Evolutionary conservation across 225 moss, liverwort and hornwort genomes (phyloP).

Genomic region (Straminergon stramineum): DNA sequence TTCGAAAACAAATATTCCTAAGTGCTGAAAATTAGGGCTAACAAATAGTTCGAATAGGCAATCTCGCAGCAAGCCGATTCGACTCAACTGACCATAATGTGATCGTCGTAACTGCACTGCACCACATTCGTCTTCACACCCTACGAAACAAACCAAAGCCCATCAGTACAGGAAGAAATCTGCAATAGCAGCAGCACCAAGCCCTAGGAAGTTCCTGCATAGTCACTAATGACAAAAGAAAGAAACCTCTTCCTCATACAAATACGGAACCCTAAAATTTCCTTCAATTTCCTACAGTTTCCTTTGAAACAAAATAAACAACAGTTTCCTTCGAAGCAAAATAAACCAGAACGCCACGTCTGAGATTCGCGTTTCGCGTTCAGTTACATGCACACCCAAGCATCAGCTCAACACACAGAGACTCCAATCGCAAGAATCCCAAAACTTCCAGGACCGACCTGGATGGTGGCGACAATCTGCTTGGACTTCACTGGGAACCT

Average conservation of each 20-base stretch:
- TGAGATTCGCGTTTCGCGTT: background rate
- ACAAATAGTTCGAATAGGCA: background rate
- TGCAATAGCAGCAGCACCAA: background rate
- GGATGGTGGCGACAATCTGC: constrained; percentile 25
- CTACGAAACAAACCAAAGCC: constrained; percentile 9
- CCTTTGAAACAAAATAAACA: background rate
- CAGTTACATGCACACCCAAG: background rate
- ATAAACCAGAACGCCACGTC: no score
- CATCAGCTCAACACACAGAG: background rate
- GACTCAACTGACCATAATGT: constrained; percentile 46
- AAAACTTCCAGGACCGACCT: constrained; percentile 1
- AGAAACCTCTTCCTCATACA: background rate
- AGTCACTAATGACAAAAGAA: background rate
- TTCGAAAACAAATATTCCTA: background rate
- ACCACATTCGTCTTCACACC: constrained; percentile 67
- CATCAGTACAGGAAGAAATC: background rate
- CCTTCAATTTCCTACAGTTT: background rate
- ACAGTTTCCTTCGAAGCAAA: background rate
- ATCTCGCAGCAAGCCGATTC: background rate
- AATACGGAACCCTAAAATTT: background rate
- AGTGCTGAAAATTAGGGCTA: background rate
- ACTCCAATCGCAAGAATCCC: background rate
- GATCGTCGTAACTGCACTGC: constrained; percentile 71
- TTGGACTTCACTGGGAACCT: constrained; percentile 36
- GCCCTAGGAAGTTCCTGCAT: background rate